Percentiles rank a stretch among this genome's conserved stretches.
Evolutionary conservation across 192 early-diverging fungal species (phyloP).

Genomic region (Umbelopsis isabellina): DNA sequence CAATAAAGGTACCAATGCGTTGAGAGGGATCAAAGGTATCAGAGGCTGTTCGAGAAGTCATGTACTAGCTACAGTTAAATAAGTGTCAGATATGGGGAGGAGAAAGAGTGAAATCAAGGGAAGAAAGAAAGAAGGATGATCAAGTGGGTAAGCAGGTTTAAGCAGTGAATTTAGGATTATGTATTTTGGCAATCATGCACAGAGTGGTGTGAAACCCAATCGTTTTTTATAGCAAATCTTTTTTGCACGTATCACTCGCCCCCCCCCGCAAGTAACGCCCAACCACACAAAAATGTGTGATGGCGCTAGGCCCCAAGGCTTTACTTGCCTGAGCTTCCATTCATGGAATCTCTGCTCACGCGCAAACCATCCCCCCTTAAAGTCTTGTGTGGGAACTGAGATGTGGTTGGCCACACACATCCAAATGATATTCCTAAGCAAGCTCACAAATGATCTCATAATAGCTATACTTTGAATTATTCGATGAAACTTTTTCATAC

Average conservation of each 20-base stretch:
- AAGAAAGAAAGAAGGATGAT: neutral
- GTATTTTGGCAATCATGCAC: neutral
- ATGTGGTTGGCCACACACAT: too few species aligned
- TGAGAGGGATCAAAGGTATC: conserved; percentile 26
- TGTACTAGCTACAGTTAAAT: neutral
- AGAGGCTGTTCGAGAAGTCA: conserved; percentile 19
- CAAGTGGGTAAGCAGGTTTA: neutral
- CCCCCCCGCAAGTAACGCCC: conserved; percentile 7
- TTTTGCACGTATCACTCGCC: too few species aligned
- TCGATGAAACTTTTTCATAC: too few species aligned
- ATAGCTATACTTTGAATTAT: neutral
- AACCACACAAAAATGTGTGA: conserved; percentile 1
- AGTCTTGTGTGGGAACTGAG: too few species aligned
- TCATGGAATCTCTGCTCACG: conserved; percentile 13
- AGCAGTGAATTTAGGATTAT: neutral
- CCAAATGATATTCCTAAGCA: neutral
- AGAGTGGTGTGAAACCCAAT: conserved; percentile 4
- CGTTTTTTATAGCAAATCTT: neutral
- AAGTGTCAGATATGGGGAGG: neutral
- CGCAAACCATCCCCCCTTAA: neutral
- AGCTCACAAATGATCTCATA: neutral
- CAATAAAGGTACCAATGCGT: conserved; percentile 36
- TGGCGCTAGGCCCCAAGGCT: neutral
- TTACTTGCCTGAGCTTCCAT: conserved; percentile 1
- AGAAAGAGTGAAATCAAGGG: neutral